Percentiles rank a stretch among this genome's conserved stretches.
These are phyloP conservation scores for Prunus campanulata DNA, from an alignment of 306 rosid species.

Conservation along the genomic window DNA sequence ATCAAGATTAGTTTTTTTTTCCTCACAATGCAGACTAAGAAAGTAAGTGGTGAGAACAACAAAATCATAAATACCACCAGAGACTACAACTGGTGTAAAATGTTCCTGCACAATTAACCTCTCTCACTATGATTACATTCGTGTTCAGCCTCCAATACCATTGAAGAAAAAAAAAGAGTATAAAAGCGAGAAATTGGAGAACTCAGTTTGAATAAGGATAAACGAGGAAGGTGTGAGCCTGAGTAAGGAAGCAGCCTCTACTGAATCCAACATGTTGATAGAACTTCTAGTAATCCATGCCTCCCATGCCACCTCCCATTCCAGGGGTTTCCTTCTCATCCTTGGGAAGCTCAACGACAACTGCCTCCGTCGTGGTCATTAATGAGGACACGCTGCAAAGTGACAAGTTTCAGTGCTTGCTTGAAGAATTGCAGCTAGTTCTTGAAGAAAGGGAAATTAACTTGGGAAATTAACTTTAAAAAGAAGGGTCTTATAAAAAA, in stretches of 20 bases:
- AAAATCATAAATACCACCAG: background rate
- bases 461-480: background rate
- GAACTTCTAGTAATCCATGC: constrained; percentile 33
- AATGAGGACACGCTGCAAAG: constrained; percentile 46
- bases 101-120: background rate
- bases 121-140: constrained; percentile 15
- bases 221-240: background rate
- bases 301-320: constrained; percentile 49
- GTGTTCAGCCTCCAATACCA: constrained; percentile 19
- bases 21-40: background rate
- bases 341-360: constrained; percentile 40
- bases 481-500: background rate
- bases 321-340: constrained; percentile 37
- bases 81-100: background rate
- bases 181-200: background rate
- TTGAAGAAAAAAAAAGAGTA: background rate
- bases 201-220: background rate
- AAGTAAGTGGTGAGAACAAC: background rate
- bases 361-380: constrained; percentile 52
- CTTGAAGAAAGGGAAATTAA: background rate
- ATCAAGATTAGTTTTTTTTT: background rate
- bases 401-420: background rate
- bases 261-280: background rate
- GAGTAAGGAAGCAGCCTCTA: background rate
- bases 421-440: background rate